Conservation (phyloP, 305 asterid genomes). For the Fraxinus greggii region DNA sequence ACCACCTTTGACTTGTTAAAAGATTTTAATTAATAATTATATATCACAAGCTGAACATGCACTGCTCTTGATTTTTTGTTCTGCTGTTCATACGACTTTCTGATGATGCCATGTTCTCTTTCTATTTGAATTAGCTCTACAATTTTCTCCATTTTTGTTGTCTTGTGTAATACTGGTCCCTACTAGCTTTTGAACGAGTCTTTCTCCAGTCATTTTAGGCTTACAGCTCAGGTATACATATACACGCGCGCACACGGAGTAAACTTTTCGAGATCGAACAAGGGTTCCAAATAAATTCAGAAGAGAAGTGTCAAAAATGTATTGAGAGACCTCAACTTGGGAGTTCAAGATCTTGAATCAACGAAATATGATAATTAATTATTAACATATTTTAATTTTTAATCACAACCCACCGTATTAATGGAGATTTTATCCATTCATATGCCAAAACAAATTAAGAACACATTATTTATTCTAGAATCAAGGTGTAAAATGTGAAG, state of each 20-base stretch:
- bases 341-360: not conserved
- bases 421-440: not conserved
- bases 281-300: not conserved
- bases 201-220: not conserved
- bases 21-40: not conserved
- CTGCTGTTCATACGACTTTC: slow-evolving; percentile 35
- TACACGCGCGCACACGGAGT: not conserved
- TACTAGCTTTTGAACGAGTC: not conserved
- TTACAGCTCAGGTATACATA: not conserved
- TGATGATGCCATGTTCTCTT: slow-evolving; percentile 10
- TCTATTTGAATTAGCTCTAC: not conserved
- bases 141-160: slow-evolving; percentile 13
- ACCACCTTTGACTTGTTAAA: slow-evolving; percentile 25
- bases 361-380: not conserved
- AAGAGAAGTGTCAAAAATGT: not conserved
- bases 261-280: not conserved
- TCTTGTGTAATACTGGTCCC: not conserved
- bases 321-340: not conserved
- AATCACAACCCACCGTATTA: not conserved
- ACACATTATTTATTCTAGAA: too few relatives aligned
- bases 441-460: not conserved
- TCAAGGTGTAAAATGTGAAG: not conserved
- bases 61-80: slow-evolving; percentile 22
- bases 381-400: not conserved
- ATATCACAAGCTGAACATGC: not conserved